Conservation (phyloP, 192 early-diverging fungal genomes). For the Lobosporangium transversale region DNA sequence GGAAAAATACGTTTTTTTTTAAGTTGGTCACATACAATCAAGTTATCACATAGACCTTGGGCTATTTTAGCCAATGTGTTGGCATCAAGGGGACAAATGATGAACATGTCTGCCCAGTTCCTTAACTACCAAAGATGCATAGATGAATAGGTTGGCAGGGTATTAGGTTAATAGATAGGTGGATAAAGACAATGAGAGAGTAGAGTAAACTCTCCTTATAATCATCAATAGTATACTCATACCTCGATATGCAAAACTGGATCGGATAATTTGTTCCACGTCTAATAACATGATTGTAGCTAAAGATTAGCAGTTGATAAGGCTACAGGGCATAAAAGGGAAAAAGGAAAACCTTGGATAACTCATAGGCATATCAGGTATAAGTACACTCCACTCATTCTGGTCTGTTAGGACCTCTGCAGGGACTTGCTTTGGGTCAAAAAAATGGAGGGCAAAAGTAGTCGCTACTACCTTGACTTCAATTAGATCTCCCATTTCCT, state of each 20-base stretch:
- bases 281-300: conserved; percentile 24
- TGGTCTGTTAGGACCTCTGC: conserved; percentile 78
- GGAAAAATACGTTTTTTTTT: too few relatives aligned
- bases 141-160: background rate
- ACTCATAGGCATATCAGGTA: background rate
- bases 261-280: conserved; percentile 86
- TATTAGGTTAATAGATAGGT: background rate
- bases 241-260: conserved; percentile 96
- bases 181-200: background rate
- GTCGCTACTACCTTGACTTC: conserved; percentile 87
- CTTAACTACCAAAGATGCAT: conserved; percentile 67
- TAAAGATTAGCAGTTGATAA: background rate
- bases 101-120: conserved; percentile 92
- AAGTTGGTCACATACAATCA: conserved; percentile 85
- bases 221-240: too few relatives aligned
- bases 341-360: too few relatives aligned
- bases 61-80: conserved; percentile 94
- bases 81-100: conserved; percentile 92
- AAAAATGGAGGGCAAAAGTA: conserved; percentile 87
- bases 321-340: background rate
- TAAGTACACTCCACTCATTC: conserved; percentile 87
- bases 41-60: conserved; percentile 91
- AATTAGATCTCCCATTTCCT: conserved; percentile 56
- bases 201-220: too few relatives aligned
- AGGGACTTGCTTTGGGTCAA: conserved; percentile 59